Base-by-base conservation (phyloP, 2,329 filamentous ascomycete genomes). In the Alternaria triticina region DNA sequence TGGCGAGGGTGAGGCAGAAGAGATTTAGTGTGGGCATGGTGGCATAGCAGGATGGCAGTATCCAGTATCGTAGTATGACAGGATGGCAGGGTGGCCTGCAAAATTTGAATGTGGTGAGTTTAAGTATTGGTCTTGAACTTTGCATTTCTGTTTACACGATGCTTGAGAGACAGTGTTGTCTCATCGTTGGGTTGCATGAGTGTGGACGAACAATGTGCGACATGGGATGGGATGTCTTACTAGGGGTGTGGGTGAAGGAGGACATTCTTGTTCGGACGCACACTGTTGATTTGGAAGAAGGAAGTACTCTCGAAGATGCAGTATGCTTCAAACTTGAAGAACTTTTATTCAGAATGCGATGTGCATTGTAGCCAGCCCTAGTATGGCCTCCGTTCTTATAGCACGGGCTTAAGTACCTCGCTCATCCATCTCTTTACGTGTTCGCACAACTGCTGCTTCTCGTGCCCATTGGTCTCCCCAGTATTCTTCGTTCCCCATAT, bases 391-490 rank as follows among this genome's bases (percentile, higher is more conserved):
- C 5, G 3, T 8, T 6, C 13, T 69, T 57, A 77, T 3, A 77
- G 55, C 8, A 76, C 33, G 13, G 70, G 68, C 72, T 69, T 71
- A 7, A 76, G 60, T 7, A 76, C 59, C 55, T 70, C 64, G 2
- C 54, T 57, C 25, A 77, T 30, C 74, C 74, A 77, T 22, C 43
- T 44, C 22, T 55, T 55, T 45, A 69, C 63, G 7, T 45, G 58
- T 30, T 47, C 22, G 15, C 66, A 60, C 23, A 61, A 23, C 11
- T 62, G 50, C 12, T 28, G n/a, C 71, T 44, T 43, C 47, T 65
- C 17, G 5, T 47, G 45, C 59, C 70, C 56, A 11, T 62, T 67
- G 4, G 69, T 68, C 12, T 33, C 61, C 12, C n/a, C 55, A 27
- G 11, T 66, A 46, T 57, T 55, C 9, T 25, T 59, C 17, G 72